phyloP scores from a whole-genome alignment of 768 basidiomycete genomes.

The Boletus rubescentipes region DNA sequence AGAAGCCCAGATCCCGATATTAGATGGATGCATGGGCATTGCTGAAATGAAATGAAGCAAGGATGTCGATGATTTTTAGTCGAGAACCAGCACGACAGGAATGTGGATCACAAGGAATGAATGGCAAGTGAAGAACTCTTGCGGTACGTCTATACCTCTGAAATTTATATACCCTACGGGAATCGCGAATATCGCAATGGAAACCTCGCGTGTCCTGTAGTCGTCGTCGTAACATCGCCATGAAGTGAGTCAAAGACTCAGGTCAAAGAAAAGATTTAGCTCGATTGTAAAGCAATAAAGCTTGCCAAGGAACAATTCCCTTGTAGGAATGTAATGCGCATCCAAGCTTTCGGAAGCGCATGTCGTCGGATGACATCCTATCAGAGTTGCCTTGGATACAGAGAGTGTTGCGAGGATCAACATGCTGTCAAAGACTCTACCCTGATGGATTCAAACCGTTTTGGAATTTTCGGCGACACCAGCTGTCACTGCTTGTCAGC shows the following conservation, averaged over 20 bases:
- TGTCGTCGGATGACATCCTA: not conserved
- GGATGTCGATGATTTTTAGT: not conserved
- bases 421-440: too few species aligned
- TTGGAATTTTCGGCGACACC: too few species aligned
- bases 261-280: not conserved
- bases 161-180: slow-evolving; percentile 5
- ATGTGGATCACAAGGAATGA: not conserved
- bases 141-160: not conserved
- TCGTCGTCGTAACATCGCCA: not conserved
- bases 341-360: not conserved
- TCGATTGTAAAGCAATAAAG: not conserved
- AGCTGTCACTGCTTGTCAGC: too few species aligned
- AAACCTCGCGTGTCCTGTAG: not conserved
- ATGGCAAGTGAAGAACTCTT: not conserved
- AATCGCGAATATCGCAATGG: not conserved
- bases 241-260: not conserved
- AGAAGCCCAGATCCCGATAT: slow-evolving; percentile 1
- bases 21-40: slow-evolving; percentile 1
- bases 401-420: not conserved
- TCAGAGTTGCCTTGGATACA: not conserved
- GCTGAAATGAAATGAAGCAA: not conserved
- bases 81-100: slow-evolving; percentile 10
- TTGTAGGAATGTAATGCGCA: not conserved
- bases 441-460: too few species aligned
- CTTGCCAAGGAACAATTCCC: not conserved